A percentile compares a stretch with the other conserved stretches of the same genome.
Conservation (phyloP, 2,329 filamentous ascomycete genomes). For the Microcyclosporella mali region DNA sequence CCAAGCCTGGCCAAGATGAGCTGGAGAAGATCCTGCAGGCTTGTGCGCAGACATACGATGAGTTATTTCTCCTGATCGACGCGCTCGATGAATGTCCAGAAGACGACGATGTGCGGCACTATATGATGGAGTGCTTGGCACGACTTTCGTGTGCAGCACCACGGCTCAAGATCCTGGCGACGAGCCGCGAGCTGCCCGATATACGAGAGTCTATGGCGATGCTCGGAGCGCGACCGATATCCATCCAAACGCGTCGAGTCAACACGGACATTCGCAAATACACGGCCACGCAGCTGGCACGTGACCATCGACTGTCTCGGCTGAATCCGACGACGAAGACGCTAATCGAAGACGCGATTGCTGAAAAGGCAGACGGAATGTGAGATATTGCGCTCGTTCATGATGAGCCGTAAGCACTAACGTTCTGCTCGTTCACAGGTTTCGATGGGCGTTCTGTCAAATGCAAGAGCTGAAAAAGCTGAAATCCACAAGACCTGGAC, state of each 20-base stretch:
- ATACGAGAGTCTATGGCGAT: constrained; percentile 15
- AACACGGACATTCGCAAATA: constrained; percentile 17
- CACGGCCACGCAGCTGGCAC: constrained; percentile 12
- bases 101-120: constrained; percentile 11
- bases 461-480: constrained; percentile 21
- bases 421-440: constrained; percentile 14
- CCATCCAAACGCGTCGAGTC: constrained; percentile 5
- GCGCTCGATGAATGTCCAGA: constrained; percentile 32
- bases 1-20: constrained; percentile 10
- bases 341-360: constrained; percentile 18
- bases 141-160: constrained; percentile 10
- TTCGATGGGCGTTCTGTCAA: constrained; percentile 25
- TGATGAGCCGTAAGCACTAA: not conserved
- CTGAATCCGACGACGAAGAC: constrained; percentile 9
- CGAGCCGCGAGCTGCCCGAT: constrained; percentile 18
- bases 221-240: constrained; percentile 6
- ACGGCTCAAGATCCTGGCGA: constrained; percentile 16
- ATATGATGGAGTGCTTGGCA: constrained; percentile 10
- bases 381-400: constrained; percentile 7
- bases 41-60: constrained; percentile 15
- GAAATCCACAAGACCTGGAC: constrained; percentile 14
- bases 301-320: constrained; percentile 10
- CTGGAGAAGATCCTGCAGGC: constrained; percentile 17
- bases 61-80: constrained; percentile 30
- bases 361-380: constrained; percentile 23